Evolutionary conservation across 2,329 filamentous ascomycete genomes (phyloP), one percentile per base, ranked within the genome.

Genomic region (Thermoascus crustaceus): DNA sequence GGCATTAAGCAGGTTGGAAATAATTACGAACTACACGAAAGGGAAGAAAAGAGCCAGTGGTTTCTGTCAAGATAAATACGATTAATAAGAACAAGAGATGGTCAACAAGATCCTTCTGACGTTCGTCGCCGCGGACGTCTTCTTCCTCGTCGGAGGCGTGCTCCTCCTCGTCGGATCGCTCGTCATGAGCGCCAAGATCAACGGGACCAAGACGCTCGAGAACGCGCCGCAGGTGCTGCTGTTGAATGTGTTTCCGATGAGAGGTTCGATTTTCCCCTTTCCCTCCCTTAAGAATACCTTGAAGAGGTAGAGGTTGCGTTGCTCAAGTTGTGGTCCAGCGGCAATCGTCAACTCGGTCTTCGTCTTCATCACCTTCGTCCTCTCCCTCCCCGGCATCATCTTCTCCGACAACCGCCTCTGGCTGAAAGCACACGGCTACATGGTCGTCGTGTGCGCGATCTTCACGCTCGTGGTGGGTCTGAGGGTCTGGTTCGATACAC

Each of bases 311-410:
- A 22, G 10, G 32, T 9, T 25, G 16, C 52, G 49, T 53, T 43
- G 52, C 48, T 45, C 23, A 30, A 30, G 31, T 29, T 39, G 21
- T 34, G 37, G 30, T 24, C 33, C 43, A 74, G 82, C 78, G 34
- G 81, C 78, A 40, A 76, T 88, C 44, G 78, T 72, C 53, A 88
- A 88, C 58, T 75, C 79, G 42, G 69, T 79, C 50, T 67, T 88
- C 52, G 74, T 87, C 55, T 78, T 89, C 58, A 53, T 76, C 48
- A 78, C 80, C 16, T 86, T 86, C 59, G 50, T 80, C 37, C 55
- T 79, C 41, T 82, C 81, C 5, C 61, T 91, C 10, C 82, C 82
- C 3, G 82, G 76, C n/a, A 65, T 89, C 37, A 69, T 80, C 43
- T 75, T 82, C 40, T 75, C 77, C 4, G 75, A 71, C 32, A 74